Evolutionary conservation across 1,284 basidiomycete species (phyloP), one percentile per base, ranked within the genome.

Genomic region (Pholiota adiposa): DNA sequence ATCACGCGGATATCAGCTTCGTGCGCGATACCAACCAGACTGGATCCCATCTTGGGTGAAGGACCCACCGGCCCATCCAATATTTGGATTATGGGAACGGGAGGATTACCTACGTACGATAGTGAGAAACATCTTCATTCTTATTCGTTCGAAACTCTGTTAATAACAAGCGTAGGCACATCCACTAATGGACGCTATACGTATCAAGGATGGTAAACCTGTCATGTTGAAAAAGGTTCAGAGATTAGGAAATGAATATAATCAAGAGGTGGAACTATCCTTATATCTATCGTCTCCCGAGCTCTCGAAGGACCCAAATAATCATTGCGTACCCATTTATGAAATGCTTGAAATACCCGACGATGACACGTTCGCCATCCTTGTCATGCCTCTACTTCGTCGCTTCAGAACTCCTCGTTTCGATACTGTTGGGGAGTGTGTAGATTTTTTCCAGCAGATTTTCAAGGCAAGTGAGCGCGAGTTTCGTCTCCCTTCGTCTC

Each of bases 271-370:
- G 16, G 44, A 48, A 33, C 66, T 31, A 31, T 31, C 29, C 5
- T 11, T 25, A 54, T 50, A 51, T 46, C 19, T 61, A 1, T 61
- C 55, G 7, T 41, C 52, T 16, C 36, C 51, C 9, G 23, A 25
- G 8, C 31, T 71, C 1, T 49, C 60, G 0, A 58, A 66, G 0
- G 66, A 76, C 41, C 69, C 72, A 3, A 48, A 59, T 11, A 78
- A 77, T 52, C 75, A 76, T 57, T 77, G 74, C 33, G 69, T 76
- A 4, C 74, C 73, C 2, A 55, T 77, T 1, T 67, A 69, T 7
- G 77, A 75, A 16, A 56, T 70, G 4, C 54, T 77, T 6, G 33
- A 65, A 6, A 50, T 66, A 18, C 19, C 34, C 21, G 70, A 70
- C 3, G 65, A 70, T 27, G 59, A 65, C 23, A 53, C 55, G 4